Evolutionary conservation across 495 filamentous ascomycete species (phyloP).

Genomic region (Penicillium steckii): DNA sequence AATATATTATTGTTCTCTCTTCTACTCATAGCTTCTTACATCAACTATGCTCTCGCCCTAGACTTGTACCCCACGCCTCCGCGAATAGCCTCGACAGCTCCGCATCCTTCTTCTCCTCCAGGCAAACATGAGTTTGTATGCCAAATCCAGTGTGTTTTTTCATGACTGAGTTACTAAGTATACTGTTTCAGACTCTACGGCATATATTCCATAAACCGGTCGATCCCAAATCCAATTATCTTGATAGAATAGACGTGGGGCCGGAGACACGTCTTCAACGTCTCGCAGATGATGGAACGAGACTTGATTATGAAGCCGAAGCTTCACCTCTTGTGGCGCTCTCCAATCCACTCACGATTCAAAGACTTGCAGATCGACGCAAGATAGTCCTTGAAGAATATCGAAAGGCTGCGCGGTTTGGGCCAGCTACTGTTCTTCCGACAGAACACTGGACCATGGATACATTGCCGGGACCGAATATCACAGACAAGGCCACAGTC

Average conservation of each 20-base stretch:
- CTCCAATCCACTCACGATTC: slow-evolving; percentile 64
- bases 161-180: slow-evolving; percentile 7
- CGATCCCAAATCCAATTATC: slow-evolving; percentile 63
- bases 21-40: background rate
- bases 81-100: background rate
- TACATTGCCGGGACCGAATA: slow-evolving; percentile 72
- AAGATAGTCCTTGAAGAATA: slow-evolving; percentile 72
- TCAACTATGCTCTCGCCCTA: background rate
- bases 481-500: slow-evolving; percentile 83
- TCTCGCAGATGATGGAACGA: slow-evolving; percentile 60
- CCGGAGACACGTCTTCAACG: slow-evolving; percentile 61
- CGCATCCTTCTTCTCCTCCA: background rate
- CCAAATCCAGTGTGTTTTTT: slow-evolving; percentile 2
- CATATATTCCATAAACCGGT: slow-evolving; percentile 82
- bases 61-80: background rate
- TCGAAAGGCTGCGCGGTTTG: slow-evolving; percentile 65
- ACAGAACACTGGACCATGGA: slow-evolving; percentile 82
- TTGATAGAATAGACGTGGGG: slow-evolving; percentile 71
- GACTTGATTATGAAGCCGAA: slow-evolving; percentile 35
- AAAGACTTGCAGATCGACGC: slow-evolving; percentile 78
- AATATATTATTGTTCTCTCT: background rate
- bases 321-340: slow-evolving; percentile 45
- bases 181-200: slow-evolving; percentile 67
- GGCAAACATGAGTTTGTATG: slow-evolving; percentile 41
- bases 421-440: slow-evolving; percentile 55